Base-by-base conservation (phyloP, 352 stramenopile genomes). In the Phytopythium ostracodes region DNA sequence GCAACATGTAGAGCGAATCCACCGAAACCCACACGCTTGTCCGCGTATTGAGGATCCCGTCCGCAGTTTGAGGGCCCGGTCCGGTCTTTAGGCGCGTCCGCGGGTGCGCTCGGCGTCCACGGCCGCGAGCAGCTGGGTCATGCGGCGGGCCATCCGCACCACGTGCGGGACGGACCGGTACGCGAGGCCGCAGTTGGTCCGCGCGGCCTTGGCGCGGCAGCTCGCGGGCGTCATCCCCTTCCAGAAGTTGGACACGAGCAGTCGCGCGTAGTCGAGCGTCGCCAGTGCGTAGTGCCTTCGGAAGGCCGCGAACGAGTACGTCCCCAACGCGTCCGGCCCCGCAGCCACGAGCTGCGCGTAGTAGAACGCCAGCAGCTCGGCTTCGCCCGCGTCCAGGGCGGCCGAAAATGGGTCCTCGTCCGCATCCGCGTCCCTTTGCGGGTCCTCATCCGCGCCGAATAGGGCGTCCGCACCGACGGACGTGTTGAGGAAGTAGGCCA, bases 241-340 rank as follows among this genome's bases (percentile, higher is more conserved):
- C 81, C 81, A 91, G 51, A 91, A 91, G 59, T 76, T 76, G 27
- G 79, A 77, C 58, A 89, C 73, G 50, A 91, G 44, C 25, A 91
- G 55, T 14, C 79, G 79, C 44, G 67, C 75, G 59, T 91, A 91
- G 65, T 91, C 81, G 53, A 91, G 70, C 49, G 72, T 76, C 20
- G 77, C 79, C n/a, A 89, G 49, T 40, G 64, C 59, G 66, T 80
- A 88, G 64, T 91, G 81, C 5, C 79, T 76, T 56, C 77, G 36
- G 53, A 91, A 88, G 2, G 68, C 65, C 18, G 63, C 53, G 25
- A 89, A 87, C 27, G 79, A 36, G 60, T 91, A 91, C 27, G 17
- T 42, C 1, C 20, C 18, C 18, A 1, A 0, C 29, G 27, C 11
- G 17, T 17, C 18, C 14, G 59, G 49, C 14, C 35, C 54, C 22